Evolutionary conservation across 805 yeast species (phyloP).

Genomic region (Myxozyma geophila): DNA sequence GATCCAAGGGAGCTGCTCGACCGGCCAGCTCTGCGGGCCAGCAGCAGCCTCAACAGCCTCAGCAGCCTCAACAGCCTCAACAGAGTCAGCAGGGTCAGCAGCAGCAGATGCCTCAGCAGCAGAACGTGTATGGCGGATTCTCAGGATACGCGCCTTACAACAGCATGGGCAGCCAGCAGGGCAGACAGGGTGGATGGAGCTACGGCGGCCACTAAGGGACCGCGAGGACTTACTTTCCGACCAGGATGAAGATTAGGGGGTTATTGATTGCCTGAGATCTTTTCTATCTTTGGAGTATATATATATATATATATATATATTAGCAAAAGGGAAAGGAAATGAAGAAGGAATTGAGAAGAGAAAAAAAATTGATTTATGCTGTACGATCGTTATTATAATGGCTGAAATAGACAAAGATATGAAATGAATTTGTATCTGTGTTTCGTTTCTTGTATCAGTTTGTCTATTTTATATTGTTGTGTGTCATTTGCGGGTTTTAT

Average conservation of each 20-base stretch:
- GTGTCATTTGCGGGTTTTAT: background rate
- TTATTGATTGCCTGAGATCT: background rate
- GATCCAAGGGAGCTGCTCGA: constrained; percentile 24
- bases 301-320: no score
- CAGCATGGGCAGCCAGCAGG: constrained; percentile 31
- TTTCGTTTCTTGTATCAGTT: background rate
- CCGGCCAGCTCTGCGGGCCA: constrained; percentile 28
- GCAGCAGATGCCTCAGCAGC: constrained; percentile 33
- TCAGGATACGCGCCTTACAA: constrained; percentile 33
- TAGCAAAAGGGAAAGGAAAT: no score
- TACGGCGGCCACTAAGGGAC: constrained; percentile 27
- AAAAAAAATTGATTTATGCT: no score
- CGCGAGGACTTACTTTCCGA: background rate
- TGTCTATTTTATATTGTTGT: background rate
- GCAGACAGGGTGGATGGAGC: constrained; percentile 36
- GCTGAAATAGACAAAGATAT: background rate
- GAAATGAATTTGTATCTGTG: background rate
- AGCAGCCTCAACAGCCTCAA: constrained; percentile 13
- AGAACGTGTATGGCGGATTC: constrained; percentile 35
- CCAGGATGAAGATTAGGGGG: background rate
- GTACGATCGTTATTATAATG: no score
- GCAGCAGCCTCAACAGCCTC: constrained; percentile 26
- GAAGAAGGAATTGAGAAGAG: no score
- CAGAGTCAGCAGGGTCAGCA: constrained; percentile 33
- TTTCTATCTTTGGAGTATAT: background rate